Base-by-base conservation (phyloP, 2,329 filamentous ascomycete genomes). In the Xylaria sp. region DNA sequence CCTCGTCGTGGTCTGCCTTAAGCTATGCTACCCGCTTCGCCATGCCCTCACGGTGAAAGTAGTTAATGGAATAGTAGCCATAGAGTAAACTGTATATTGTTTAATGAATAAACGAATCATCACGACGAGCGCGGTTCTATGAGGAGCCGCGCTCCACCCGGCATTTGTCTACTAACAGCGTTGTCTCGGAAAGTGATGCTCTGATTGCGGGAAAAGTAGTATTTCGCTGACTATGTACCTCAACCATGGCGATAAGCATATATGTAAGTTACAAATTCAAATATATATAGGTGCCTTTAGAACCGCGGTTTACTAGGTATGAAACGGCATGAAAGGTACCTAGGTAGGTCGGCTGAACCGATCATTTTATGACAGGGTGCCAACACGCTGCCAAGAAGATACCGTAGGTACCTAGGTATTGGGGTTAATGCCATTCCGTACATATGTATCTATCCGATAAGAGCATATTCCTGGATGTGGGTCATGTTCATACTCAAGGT, bases 21-120 rank as follows among this genome's bases (percentile, higher is more conserved):
- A 18, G 23, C 6, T 20, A 62, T 57, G 10, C 7, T 10, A 55
- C 51, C 10, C 48, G 59, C 49, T 61, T 57, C 46, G 33, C 31
- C 41, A n/a, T 13, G 18, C 25, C 18, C 20, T 48, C 20, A 33
- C 46, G 15, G n/a, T n/a, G 51, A 56, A 39, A 33, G 9, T 8
- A 28, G 25, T 60, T 39, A 15, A 62, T 58, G 9, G 28, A 13
- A 23, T 12, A 46, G 39, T 12, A 51, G 49, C 39, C 49, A 49
- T 6, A 52, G 31, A 46, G 31, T 63, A 33, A 59, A 58, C 20
- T 57, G 31, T 68, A 59, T 62, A 62, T 41, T 55, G 59, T 62
- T 36, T 49, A 60, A 64, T 25, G 39, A 60, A 23, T 25, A 55
- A 23, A 49, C 18, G 31, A 48, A 48, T 31, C 49, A 51, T 48